Evolutionary conservation across 352 stramenopile genomes (phyloP).

Genomic region (Globisporangium apiculatum): DNA sequence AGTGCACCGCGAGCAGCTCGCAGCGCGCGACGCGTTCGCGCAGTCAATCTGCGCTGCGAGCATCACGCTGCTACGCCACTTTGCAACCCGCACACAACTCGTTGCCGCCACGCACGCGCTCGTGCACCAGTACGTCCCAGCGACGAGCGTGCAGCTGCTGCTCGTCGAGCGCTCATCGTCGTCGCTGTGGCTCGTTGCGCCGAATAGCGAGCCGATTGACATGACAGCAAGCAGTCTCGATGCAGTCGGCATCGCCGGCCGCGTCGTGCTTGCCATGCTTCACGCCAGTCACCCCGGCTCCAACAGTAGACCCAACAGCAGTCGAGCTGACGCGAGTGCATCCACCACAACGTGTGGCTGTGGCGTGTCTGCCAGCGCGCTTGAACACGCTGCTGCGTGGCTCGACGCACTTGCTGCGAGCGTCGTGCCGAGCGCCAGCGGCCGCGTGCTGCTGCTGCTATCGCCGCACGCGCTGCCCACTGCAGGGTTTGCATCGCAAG

Average conservation of each 20-base stretch:
- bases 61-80: slow-evolving; percentile 38
- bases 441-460: slow-evolving; percentile 13
- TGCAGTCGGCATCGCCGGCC: slow-evolving; percentile 9
- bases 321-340: no score
- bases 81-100: slow-evolving; percentile 23
- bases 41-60: slow-evolving; percentile 38
- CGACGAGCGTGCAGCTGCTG: slow-evolving; percentile 18
- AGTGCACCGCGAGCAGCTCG: slow-evolving; percentile 38
- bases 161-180: slow-evolving; percentile 17
- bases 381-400: no score
- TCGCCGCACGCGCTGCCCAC: slow-evolving; percentile 5
- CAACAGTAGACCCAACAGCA: no score
- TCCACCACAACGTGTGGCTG: no score
- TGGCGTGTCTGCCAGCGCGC: no score
- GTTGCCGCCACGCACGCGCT: slow-evolving; percentile 37
- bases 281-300: neutral
- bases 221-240: neutral
- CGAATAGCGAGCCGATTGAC: slow-evolving; percentile 2
- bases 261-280: slow-evolving; percentile 5
- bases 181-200: slow-evolving; percentile 8
- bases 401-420: neutral
- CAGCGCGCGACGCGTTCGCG: slow-evolving; percentile 21
- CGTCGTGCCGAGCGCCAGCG: slow-evolving; percentile 10
- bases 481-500: slow-evolving; percentile 1
- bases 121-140: slow-evolving; percentile 29